Evolutionary conservation across 1,284 basidiomycete species (phyloP), one percentile per base, ranked within the genome.

Genomic region (Lignosus rhinocerotis): DNA sequence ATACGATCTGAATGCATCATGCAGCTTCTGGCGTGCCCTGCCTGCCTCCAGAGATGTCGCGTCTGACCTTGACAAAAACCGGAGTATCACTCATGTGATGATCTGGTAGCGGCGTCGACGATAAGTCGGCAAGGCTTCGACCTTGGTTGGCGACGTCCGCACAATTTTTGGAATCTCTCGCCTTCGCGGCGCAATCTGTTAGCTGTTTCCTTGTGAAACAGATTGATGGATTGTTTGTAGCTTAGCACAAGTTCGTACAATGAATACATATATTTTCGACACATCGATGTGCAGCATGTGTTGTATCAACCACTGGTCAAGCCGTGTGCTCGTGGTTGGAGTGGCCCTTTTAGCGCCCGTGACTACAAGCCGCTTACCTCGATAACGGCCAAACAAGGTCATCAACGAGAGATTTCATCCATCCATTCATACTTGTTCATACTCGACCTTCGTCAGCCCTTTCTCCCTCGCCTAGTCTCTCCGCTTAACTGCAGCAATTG

Each of bases 161-260:
- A 59, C 50, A 71, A 72, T 71, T 70, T 72, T 72, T 72, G 60
- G 63, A 58, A 47, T 4, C 55, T 46, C 53, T 63, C 66, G 68
- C 68, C 70, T 69, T 72, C 61, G 70, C 45, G 71, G 30, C 52
- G 21, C 30, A 43, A 25, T 36, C 21, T 30, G 44, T 53, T 60
- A 59, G 62, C 59, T 66, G 58, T 33, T 36, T 57, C 58, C 51
- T 58, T 52, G 58, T 42, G 55, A 46, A 33, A 52, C 46, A 61
- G 57, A 61, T 47, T 56, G 61, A 25, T 55, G 51, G 39, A 39
- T 49, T 53, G 32, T 51, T 39, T 33, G 31, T 54, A 38, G 47
- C 21, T 16, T 39, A 39, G 47, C 43, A 31, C 21, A 12, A 14
- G 21, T 3, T 34, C 14, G 3, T 44, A 36, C 42, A n/a, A 36